These are phyloP conservation scores for Melastoma candidum DNA, from an alignment of 441 rosid species.

Conservation along the genomic window DNA sequence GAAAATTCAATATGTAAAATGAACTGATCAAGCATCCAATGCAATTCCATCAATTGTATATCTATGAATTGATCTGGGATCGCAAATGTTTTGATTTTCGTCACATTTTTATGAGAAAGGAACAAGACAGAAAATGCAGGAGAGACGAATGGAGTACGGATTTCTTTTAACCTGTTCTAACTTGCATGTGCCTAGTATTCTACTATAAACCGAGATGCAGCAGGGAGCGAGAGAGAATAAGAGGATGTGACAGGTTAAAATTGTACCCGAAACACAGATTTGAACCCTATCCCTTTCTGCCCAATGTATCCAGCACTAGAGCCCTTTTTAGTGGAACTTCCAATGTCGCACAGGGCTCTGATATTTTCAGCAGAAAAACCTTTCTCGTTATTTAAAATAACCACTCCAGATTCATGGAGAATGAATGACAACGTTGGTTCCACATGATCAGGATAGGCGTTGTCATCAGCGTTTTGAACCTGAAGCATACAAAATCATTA, in stretches of 20 bases:
- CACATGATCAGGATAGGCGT: constrained; percentile 53
- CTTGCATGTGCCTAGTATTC: too few species aligned
- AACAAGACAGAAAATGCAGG: too few species aligned
- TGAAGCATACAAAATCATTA: constrained; percentile 28
- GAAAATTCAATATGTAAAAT: too few species aligned
- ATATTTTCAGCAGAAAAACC: constrained; percentile 87
- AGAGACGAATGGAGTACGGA: too few species aligned
- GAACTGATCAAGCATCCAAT: too few species aligned
- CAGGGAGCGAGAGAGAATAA: background rate
- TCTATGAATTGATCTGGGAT: too few species aligned
- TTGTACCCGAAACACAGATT: constrained; percentile 96
- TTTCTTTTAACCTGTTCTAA: too few species aligned
- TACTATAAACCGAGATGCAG: background rate
- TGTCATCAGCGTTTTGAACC: constrained; percentile 99
- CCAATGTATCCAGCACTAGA: constrained; percentile 84
- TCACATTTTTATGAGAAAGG: too few species aligned
- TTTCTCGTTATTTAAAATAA: constrained; percentile 80
- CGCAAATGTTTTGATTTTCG: too few species aligned
- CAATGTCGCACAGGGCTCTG: constrained; percentile 96
- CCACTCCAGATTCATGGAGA: constrained; percentile 68
- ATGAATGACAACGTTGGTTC: constrained; percentile 87
- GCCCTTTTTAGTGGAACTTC: constrained; percentile 92
- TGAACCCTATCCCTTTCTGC: constrained; percentile 99
- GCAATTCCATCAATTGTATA: too few species aligned
- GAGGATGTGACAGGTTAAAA: background rate